These are phyloP conservation scores for Kurtzmaniella quercitrusa DNA, from an alignment of 1,139 yeast species.

Conservation along the genomic window DNA sequence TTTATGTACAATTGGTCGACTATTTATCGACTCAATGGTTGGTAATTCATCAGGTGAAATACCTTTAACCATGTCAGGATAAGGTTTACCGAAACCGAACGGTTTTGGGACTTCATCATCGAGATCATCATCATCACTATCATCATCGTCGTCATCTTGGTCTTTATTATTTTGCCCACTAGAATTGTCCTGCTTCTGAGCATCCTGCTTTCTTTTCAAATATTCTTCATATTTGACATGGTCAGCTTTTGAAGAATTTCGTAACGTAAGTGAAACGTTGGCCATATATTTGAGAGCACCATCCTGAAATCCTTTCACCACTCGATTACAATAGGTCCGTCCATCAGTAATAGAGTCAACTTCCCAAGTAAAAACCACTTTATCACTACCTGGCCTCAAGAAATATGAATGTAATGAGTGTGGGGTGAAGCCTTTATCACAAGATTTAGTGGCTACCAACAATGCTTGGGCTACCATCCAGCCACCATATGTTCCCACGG, in stretches of 20 bases:
- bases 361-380: constrained; percentile 28
- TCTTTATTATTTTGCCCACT: constrained; percentile 4
- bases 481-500: constrained; percentile 36
- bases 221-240: constrained; percentile 23
- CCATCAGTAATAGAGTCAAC: constrained; percentile 46
- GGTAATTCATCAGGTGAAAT: constrained; percentile 16
- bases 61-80: constrained; percentile 26
- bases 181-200: not conserved
- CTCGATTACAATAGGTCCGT: constrained; percentile 55
- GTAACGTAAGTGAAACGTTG: constrained; percentile 46
- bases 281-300: constrained; percentile 50
- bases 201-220: constrained; percentile 9
- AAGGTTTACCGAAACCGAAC: constrained; percentile 36
- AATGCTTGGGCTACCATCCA: constrained; percentile 35
- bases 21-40: constrained; percentile 14
- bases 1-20: constrained; percentile 24
- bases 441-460: constrained; percentile 26
- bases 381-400: constrained; percentile 21
- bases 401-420: constrained; percentile 36
- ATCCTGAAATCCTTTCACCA: constrained; percentile 53
- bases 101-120: constrained; percentile 24
- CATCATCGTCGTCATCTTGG: constrained; percentile 21
- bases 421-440: constrained; percentile 29
- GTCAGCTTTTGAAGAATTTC: constrained; percentile 25
- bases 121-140: constrained; percentile 25